Evolutionary conservation across 768 basidiomycete species (phyloP).

Genomic region (Trametes cinnabarina): DNA sequence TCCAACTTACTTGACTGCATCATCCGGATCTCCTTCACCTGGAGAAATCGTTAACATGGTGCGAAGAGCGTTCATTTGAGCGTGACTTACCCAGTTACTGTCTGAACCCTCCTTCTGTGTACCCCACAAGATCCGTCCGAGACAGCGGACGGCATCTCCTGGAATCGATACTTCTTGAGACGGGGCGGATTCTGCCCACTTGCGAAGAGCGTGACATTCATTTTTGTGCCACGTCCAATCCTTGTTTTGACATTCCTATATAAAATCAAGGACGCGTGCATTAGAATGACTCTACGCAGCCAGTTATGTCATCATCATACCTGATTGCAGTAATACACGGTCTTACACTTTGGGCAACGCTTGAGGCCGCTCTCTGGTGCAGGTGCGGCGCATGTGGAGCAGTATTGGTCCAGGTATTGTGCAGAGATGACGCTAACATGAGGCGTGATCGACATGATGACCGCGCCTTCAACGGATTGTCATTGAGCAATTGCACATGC

Average conservation of each 20-base stretch:
- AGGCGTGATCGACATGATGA: conserved; percentile 57
- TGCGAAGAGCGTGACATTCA: conserved; percentile 72
- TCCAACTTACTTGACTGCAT: conserved; percentile 68
- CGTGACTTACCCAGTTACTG: conserved; percentile 54
- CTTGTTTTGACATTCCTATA: conserved; percentile 62
- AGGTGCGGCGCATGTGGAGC: conserved; percentile 62
- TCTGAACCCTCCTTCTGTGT: conserved; percentile 52
- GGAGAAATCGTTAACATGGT: conserved; percentile 1
- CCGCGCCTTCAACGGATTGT: conserved; percentile 46
- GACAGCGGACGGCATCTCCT: conserved; percentile 74
- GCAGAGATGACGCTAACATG: conserved; percentile 66
- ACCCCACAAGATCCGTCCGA: conserved; percentile 74
- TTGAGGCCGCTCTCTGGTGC: conserved; percentile 44
- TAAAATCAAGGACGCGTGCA: neutral
- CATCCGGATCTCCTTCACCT: conserved; percentile 63
- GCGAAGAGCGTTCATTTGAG: neutral
- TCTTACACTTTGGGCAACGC: conserved; percentile 72
- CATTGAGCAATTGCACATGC: no score
- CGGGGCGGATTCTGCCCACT: conserved; percentile 52
- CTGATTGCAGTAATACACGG: conserved; percentile 70
- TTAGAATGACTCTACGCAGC: neutral
- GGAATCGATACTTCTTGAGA: conserved; percentile 52
- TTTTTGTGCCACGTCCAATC: conserved; percentile 76
- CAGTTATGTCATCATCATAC: conserved; percentile 41
- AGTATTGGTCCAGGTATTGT: conserved; percentile 56